phyloP scores from a whole-genome alignment of 1,284 basidiomycete genomes.

The Leccinum subfulvum region DNA sequence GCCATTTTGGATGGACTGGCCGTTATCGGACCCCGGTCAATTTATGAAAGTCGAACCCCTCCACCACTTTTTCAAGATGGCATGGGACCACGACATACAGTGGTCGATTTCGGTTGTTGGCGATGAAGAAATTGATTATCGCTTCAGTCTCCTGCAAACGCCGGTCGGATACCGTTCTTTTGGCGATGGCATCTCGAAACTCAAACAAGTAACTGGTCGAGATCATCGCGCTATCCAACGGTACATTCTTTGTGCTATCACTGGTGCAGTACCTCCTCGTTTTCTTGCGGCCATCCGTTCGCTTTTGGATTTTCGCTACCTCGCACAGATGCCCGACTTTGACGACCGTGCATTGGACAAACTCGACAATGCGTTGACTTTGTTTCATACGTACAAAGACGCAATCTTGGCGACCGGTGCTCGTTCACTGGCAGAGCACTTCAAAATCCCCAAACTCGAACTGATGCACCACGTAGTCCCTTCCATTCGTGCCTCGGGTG shows the following conservation, averaged over 20 bases:
- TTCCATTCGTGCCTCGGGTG: background rate
- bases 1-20: background rate
- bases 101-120: background rate
- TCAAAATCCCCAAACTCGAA: conserved; percentile 3
- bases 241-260: background rate
- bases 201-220: background rate
- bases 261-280: background rate
- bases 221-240: background rate
- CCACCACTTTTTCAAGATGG: background rate
- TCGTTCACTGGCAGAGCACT: no score
- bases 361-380: background rate
- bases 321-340: background rate
- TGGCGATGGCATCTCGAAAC: background rate
- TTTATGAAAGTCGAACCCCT: background rate
- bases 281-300: background rate
- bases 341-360: background rate
- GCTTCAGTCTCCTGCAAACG: background rate
- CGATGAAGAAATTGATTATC: background rate
- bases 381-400: conserved; percentile 3
- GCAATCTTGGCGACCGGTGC: background rate
- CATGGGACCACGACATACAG: background rate
- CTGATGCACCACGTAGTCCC: background rate
- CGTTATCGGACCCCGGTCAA: background rate
- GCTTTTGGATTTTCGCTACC: background rate
- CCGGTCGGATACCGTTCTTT: background rate